Percentiles rank a stretch among this genome's conserved stretches.
These are phyloP conservation scores for Colletotrichum liaoningense DNA, from an alignment of 2,329 filamentous ascomycete genomes.

Conservation along the genomic window DNA sequence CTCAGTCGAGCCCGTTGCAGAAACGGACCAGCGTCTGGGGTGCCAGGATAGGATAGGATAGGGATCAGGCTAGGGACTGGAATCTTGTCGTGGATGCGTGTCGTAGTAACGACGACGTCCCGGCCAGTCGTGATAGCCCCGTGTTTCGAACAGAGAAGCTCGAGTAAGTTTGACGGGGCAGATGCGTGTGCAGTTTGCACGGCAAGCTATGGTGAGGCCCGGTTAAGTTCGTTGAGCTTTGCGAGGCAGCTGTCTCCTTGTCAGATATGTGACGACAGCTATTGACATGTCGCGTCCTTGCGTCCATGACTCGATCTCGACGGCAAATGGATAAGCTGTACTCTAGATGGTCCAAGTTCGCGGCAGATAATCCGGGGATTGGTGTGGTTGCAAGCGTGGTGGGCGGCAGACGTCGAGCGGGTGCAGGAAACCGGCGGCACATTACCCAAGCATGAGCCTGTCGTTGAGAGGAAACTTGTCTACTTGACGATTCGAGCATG, in stretches of 20 bases:
- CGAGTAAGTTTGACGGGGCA: conserved; percentile 11
- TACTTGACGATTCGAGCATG: neutral
- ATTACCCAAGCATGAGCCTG: conserved; percentile 2
- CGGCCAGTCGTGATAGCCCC: conserved; percentile 14
- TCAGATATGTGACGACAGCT: conserved; percentile 6
- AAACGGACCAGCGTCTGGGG: conserved; percentile 18
- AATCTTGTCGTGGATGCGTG: conserved; percentile 12
- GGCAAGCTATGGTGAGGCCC: neutral
- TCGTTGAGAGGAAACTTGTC: neutral
- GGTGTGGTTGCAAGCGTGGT: neutral
- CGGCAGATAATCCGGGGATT: neutral
- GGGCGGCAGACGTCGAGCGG: neutral
- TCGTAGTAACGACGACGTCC: conserved; percentile 16
- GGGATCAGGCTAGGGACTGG: neutral
- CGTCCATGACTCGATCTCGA: conserved; percentile 12
- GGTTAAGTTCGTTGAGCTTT: neutral
- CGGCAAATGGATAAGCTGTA: neutral
- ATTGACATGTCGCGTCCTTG: neutral
- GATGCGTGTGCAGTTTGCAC: neutral
- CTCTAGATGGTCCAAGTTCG: neutral
- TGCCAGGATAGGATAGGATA: neutral
- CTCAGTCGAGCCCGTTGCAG: neutral
- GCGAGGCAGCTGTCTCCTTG: neutral
- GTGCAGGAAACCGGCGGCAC: neutral
- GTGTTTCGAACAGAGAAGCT: conserved; percentile 28